A percentile compares a stretch with the other conserved stretches of the same genome.
These are phyloP conservation scores for Massospora cicadina DNA, from an alignment of 371 early-diverging fungal species.

Conservation along the genomic window DNA sequence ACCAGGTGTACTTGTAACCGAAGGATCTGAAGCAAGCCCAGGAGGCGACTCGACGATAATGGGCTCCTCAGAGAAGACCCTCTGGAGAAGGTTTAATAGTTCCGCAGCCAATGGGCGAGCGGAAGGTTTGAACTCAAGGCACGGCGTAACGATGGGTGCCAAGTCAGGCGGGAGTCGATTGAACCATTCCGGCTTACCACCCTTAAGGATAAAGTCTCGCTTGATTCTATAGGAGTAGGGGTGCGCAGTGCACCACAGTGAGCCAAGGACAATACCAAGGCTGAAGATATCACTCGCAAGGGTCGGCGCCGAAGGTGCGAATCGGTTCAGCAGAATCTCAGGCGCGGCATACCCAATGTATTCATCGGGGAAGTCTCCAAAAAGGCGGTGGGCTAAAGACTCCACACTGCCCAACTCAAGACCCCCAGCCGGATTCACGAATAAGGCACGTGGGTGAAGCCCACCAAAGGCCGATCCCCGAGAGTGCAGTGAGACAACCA, in stretches of 20 bases:
- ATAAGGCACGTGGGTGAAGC: background rate
- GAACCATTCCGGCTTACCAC: conserved; percentile 5
- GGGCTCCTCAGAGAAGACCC: background rate
- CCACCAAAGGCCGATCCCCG: background rate
- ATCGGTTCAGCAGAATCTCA: conserved; percentile 1
- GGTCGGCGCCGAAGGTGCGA: background rate
- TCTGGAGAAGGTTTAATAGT: background rate
- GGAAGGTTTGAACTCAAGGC: background rate
- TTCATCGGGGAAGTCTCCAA: conserved; percentile 1
- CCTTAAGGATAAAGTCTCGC: background rate
- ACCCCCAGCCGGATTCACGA: background rate
- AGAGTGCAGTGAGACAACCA: background rate
- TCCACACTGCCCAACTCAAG: conserved; percentile 8
- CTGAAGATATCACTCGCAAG: conserved; percentile 5
- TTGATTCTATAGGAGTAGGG: background rate
- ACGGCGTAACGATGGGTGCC: background rate
- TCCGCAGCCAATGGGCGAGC: background rate
- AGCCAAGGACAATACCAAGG: background rate
- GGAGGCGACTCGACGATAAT: too few species aligned
- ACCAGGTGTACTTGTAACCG: background rate
- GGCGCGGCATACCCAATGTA: conserved; percentile 6
- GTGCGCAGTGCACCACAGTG: background rate
- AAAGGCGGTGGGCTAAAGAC: background rate
- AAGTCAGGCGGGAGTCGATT: background rate
- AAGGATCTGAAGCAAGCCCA: background rate